Conservation (phyloP, 257 asterid genomes). For the Thymus mandschuricus region DNA sequence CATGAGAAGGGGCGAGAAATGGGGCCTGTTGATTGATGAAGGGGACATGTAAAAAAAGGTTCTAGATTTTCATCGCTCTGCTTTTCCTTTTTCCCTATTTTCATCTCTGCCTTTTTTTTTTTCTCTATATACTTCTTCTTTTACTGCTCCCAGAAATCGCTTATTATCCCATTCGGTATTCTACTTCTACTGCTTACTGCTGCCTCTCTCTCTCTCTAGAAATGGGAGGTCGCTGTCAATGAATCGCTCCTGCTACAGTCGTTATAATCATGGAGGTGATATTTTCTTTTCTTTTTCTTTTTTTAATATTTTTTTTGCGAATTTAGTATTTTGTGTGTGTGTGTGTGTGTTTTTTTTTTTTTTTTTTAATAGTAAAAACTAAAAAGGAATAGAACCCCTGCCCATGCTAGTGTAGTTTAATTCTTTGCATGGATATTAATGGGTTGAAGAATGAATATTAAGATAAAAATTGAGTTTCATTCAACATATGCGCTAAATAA, state of each 20-base stretch:
- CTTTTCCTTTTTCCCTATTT: neutral
- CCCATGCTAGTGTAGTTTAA: too few species aligned
- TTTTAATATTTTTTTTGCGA: neutral
- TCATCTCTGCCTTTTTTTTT: neutral
- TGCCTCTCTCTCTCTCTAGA: neutral
- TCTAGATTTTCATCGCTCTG: slow-evolving; percentile 20
- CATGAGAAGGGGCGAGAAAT: slow-evolving; percentile 40
- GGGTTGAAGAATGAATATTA: too few species aligned
- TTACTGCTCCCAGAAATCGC: slow-evolving; percentile 4
- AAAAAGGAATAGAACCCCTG: too few species aligned
- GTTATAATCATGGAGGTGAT: slow-evolving; percentile 25
- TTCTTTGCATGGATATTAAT: too few species aligned
- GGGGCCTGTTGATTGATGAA: slow-evolving; percentile 56
- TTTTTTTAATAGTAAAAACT: too few species aligned
- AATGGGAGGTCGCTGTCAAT: slow-evolving; percentile 14
- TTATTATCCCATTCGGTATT: too few species aligned
- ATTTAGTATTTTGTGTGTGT: neutral
- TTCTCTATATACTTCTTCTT: neutral
- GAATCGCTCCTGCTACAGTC: slow-evolving; percentile 24
- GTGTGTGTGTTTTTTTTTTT: too few species aligned
- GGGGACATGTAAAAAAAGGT: slow-evolving; percentile 41
- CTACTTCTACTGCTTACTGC: too few species aligned
- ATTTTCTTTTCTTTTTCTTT: neutral
- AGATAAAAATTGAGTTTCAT: too few species aligned
- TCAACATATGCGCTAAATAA: too few species aligned